Percentiles rank a stretch among this genome's conserved stretches.
These are phyloP conservation scores for Neonectria hederae DNA, from an alignment of 2,329 filamentous ascomycete species.

Conservation along the genomic window DNA sequence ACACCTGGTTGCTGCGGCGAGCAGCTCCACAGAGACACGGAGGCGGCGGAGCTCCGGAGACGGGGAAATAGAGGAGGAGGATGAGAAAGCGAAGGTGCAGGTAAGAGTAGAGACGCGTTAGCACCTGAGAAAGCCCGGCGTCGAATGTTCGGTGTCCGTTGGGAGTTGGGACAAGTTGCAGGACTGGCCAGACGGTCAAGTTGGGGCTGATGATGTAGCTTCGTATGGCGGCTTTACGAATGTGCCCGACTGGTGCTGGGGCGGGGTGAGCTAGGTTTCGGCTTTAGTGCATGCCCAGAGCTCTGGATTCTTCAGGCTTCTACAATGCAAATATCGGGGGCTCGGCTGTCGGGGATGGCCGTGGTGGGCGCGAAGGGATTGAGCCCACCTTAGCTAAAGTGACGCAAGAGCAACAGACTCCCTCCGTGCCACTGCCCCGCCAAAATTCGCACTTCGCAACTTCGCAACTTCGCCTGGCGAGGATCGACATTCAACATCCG, in stretches of 20 bases:
- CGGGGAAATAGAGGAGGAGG: slow-evolving; percentile 22
- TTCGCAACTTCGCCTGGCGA: slow-evolving; percentile 22
- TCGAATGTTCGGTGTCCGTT: slow-evolving; percentile 23
- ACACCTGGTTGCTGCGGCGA: slow-evolving; percentile 42
- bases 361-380: too few species aligned
- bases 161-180: slow-evolving; percentile 31
- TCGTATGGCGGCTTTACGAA: slow-evolving; percentile 26
- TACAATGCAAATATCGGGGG: slow-evolving; percentile 24
- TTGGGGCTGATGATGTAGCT: slow-evolving; percentile 44
- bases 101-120: slow-evolving; percentile 19
- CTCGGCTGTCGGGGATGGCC: neutral
- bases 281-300: slow-evolving; percentile 22
- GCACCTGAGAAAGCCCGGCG: slow-evolving; percentile 25
- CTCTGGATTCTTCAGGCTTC: slow-evolving; percentile 7
- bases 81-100: slow-evolving; percentile 10
- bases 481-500: slow-evolving; percentile 22
- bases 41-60: slow-evolving; percentile 27
- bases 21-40: slow-evolving; percentile 40
- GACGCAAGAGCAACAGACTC: slow-evolving; percentile 40
- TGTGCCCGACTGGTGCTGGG: slow-evolving; percentile 29
- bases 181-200: slow-evolving; percentile 28
- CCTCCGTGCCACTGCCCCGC: slow-evolving; percentile 39
- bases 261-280: slow-evolving; percentile 30
- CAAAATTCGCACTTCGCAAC: slow-evolving; percentile 37
- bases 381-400: slow-evolving; percentile 32